These are phyloP conservation scores for Trichoderma atroviride DNA, from an alignment of 2,329 filamentous ascomycete species.

Conservation along the genomic window DNA sequence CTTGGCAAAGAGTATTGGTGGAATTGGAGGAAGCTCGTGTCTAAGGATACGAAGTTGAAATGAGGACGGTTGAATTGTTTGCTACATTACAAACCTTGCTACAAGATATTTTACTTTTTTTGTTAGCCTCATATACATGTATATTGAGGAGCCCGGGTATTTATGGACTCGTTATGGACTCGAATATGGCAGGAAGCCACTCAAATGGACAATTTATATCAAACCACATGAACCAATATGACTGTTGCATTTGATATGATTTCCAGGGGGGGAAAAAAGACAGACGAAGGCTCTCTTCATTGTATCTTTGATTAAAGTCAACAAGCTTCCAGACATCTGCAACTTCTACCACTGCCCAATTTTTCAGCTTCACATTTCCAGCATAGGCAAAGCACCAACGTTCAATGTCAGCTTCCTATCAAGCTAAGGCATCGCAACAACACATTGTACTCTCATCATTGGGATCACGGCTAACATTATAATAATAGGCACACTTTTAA, in stretches of 20 bases:
- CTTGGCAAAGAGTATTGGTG: constrained; percentile 43
- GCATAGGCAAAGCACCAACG: not conserved
- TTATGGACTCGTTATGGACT: not conserved
- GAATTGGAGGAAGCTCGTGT: constrained; percentile 33
- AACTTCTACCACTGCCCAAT: not conserved
- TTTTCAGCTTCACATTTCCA: not conserved
- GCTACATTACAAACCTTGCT: constrained; percentile 4
- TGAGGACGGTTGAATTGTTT: not conserved
- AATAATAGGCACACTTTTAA: not conserved
- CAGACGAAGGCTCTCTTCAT: not conserved
- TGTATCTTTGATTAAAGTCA: not conserved
- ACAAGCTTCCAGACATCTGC: not conserved
- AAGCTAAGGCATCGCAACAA: not conserved
- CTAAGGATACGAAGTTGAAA: not conserved
- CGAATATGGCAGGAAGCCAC: not conserved
- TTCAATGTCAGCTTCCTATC: not conserved
- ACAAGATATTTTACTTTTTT: constrained; percentile 4
- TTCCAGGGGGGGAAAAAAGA: not conserved
- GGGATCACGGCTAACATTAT: not conserved
- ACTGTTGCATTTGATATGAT: not conserved
- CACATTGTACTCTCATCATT: not conserved
- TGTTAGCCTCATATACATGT: not conserved
- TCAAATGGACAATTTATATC: not conserved
- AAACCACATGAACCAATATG: not conserved
- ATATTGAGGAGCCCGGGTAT: not conserved